Evolutionary conservation across 2,329 filamentous ascomycete species (phyloP), one percentile per base, ranked within the genome.

Genomic region (Albophoma yamanashiensis): DNA sequence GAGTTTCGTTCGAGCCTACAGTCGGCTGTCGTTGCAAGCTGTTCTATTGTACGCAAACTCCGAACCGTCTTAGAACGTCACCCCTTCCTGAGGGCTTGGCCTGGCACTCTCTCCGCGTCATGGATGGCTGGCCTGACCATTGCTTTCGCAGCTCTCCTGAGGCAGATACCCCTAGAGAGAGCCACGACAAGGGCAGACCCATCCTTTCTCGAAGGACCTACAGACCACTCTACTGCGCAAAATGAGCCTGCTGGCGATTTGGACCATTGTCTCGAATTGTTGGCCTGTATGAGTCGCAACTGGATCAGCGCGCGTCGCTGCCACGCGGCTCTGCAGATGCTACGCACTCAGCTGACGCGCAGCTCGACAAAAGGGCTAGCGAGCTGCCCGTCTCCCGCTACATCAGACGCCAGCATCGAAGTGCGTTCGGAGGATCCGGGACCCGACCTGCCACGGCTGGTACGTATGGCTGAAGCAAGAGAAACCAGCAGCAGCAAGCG

Each of bases 101-200:
- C 73, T 0, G 70, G 71, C 0, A 69, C 69, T 14, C 63, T 75
- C 34, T 72, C 73, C 0, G 69, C 71, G 1, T 63, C 66, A 0
- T 75, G 73, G 73, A 75, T 74, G 70, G 68, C 71, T 8, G 72
- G 73, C 9, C 64, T 75, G 1, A 68, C 74, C 6, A 62, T 75
- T 9, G 70, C 71, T 1, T 73, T 73, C 60, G 70, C 71, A 8
- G 66, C 65, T 42, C 65, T 69, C n/a, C 63, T 73, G 27, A 17
- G 27, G 27, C 47, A 52, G 27, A 34, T 34, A 31, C 47, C 47
- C 6, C 2, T 52, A 22, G 27, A 52, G 8, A 52, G 31, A 5
- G 47, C 47, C 12, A 52, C 25, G 17, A 20, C 47, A 17, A 20
- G 34, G 9, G 47, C 31, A 2, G 47, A 12, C 27, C 47, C 7